Evolutionary conservation across 768 basidiomycete genomes (phyloP).

Genomic region (Pluteus cervinus): DNA sequence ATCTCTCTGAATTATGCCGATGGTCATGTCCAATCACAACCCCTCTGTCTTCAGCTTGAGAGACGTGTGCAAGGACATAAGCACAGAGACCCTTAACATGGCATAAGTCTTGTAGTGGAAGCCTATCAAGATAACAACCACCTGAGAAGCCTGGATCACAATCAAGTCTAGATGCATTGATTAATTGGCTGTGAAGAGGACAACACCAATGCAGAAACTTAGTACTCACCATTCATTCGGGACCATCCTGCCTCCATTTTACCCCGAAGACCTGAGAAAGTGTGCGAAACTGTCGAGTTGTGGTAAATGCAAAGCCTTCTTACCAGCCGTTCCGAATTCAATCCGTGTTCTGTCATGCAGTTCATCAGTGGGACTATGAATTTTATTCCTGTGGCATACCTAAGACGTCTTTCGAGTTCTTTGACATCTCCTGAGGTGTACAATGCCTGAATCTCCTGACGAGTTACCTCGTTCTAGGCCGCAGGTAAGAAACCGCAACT

Average conservation of each 20-base stretch:
- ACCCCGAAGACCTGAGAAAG: slow-evolving; percentile 57
- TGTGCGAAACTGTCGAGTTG: neutral
- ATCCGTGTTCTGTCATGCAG: slow-evolving; percentile 53
- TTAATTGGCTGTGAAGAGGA: neutral
- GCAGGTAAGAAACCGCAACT: neutral
- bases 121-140: slow-evolving; percentile 13
- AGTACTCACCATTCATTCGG: slow-evolving; percentile 71
- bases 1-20: slow-evolving; percentile 69
- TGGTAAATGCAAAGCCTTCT: slow-evolving; percentile 5
- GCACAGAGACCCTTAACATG: slow-evolving; percentile 62
- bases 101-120: neutral
- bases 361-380: neutral
- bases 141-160: slow-evolving; percentile 79
- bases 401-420: slow-evolving; percentile 54
- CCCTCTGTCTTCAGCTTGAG: slow-evolving; percentile 50
- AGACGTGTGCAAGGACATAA: slow-evolving; percentile 54
- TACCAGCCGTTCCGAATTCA: slow-evolving; percentile 85
- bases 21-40: slow-evolving; percentile 87
- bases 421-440: slow-evolving; percentile 32
- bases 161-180: slow-evolving; percentile 47
- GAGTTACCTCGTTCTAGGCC: slow-evolving; percentile 43
- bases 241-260: slow-evolving; percentile 87
- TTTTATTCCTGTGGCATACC: slow-evolving; percentile 23
- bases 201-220: slow-evolving; percentile 4
- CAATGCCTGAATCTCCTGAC: slow-evolving; percentile 41